Conservation (phyloP, 208 protist genomes). For the Borovskyia barvae region DNA sequence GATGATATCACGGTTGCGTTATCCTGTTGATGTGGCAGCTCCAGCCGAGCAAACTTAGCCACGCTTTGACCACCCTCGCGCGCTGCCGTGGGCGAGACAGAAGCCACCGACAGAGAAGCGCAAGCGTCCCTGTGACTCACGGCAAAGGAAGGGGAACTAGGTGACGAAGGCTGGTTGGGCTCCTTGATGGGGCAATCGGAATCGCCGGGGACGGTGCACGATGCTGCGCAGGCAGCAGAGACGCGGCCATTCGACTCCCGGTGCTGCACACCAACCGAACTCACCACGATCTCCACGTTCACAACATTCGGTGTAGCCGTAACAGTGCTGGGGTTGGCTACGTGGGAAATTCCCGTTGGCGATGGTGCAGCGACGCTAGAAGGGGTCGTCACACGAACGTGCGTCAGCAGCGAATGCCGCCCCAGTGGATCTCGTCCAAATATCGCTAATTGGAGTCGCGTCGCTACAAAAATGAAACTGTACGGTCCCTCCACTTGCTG, state of each 20-base stretch:
- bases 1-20: too few relatives aligned
- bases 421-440: conserved; percentile 91
- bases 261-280: conserved; percentile 70
- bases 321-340: not conserved
- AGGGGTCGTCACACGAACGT: conserved; percentile 27
- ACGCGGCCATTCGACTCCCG: not conserved
- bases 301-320: not conserved
- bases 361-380: too few relatives aligned
- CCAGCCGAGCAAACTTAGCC: too few relatives aligned
- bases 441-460: conserved; percentile 54
- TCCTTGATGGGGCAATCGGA: too few relatives aligned
- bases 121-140: too few relatives aligned
- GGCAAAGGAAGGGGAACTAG: too few relatives aligned
- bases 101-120: too few relatives aligned
- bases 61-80: too few relatives aligned
- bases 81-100: too few relatives aligned
- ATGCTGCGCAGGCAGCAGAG: not conserved
- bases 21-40: too few relatives aligned
- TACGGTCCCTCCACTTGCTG: conserved; percentile 78
- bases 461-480: conserved; percentile 78
- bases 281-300: conserved; percentile 66
- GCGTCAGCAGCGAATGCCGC: conserved; percentile 77
- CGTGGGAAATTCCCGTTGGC: not conserved
- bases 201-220: too few relatives aligned
- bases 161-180: too few relatives aligned